These are phyloP conservation scores for Camellia sinensis DNA, from an alignment of 148 eudicot species.

Conservation along the genomic window DNA sequence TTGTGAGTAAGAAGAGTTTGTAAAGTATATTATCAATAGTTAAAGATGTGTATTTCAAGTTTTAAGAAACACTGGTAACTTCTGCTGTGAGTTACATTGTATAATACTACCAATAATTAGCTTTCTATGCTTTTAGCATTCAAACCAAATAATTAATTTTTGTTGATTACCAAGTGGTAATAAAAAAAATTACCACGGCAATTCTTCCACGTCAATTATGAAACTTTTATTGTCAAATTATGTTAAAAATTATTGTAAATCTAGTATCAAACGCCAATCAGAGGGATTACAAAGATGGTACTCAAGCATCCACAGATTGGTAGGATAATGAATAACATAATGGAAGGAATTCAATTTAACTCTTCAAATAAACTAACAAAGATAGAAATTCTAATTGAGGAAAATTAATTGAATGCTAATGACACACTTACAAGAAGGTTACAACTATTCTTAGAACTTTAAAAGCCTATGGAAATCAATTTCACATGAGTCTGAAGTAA, in stretches of 20 bases:
- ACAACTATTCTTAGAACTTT: not conserved
- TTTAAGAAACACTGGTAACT: not conserved
- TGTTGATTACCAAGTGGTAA: not conserved
- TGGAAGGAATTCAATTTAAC: not conserved
- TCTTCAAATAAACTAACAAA: not conserved
- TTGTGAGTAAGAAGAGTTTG: too few relatives aligned
- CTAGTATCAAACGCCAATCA: not conserved
- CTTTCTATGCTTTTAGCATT: not conserved
- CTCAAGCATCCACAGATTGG: constrained; percentile 6
- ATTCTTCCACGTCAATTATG: not conserved
- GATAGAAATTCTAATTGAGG: not conserved
- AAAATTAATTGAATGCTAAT: not conserved
- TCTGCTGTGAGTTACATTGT: not conserved
- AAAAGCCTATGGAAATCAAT: not conserved
- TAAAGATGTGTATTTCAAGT: too few relatives aligned
- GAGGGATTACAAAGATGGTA: not conserved
- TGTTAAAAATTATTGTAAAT: not conserved
- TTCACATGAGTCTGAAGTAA: not conserved
- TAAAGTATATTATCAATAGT: too few relatives aligned
- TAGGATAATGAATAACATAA: not conserved
- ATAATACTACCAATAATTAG: not conserved
- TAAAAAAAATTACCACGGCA: not conserved
- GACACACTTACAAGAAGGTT: not conserved
- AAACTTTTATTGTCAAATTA: not conserved
- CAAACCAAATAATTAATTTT: not conserved